Evolutionary conservation across 306 rosid genomes (phyloP), one percentile per base, ranked within the genome.

Genomic region (Gynostemma pentaphyllum): DNA sequence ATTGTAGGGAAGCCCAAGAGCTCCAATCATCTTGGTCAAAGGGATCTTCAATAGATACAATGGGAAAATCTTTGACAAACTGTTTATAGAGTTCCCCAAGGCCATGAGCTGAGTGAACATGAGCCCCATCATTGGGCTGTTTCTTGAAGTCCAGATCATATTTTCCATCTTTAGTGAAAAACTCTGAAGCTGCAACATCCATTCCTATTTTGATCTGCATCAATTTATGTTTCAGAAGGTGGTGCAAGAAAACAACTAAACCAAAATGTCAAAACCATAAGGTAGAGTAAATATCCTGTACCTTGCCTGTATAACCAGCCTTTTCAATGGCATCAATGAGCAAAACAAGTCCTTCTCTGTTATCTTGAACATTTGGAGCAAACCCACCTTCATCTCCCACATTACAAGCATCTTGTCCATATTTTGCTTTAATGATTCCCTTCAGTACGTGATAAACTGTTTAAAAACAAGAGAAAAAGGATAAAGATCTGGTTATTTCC

Each of bases 151-250:
- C 74, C 37, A 92, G 81, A 71, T 92, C 99, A 64, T 92, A 92
- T 54, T 65, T 82, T 69, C 78, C 83, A 54, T 88, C 94, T 81
- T 86, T 86, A 4, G 89, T 86, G 76, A 84, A 79, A 78, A 94
- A 88, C 72, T 92, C 99, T 0, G 99, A 94, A 46, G 99, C 99
- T 0, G 99, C 99, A 73, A 94, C 99, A 78, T 94, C 99, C 99
- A 94, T 94, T 59, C 99, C 99, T 13, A 94, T 94, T 80, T 94
- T 94, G 75, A 94, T 94, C 97, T 94, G 87, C 79, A 79, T 32
- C 68, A 34, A 62, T 52, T 57, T 69, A 62, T 53, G n/a, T 46
- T 30, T 57, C 41, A 9, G 26, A 12, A 27, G 30, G 74, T 44
- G 9, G 1, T 1, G 15, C 26, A 64, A 45, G 42, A 39, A 37